Evolutionary conservation across 192 early-diverging fungal species (phyloP).

Genomic region (Oehlia diaphana): DNA sequence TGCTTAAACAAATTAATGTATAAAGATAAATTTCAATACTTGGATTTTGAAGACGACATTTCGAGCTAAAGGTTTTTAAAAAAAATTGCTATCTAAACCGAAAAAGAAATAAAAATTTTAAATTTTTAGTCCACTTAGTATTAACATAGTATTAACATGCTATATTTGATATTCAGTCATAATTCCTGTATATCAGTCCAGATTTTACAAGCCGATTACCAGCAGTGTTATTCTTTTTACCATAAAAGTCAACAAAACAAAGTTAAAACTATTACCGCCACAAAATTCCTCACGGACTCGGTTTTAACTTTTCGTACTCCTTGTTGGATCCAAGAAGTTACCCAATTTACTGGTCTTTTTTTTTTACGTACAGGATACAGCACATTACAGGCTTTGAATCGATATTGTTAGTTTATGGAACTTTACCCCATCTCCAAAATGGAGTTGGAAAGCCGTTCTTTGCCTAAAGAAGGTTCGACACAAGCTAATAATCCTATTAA

Average conservation of each 20-base stretch:
- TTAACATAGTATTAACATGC: too few relatives aligned
- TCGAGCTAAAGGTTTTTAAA: too few relatives aligned
- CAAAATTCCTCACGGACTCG: not conserved
- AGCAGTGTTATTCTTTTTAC: not conserved
- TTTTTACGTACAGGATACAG: not conserved
- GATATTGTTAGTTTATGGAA: not conserved
- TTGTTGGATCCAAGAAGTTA: not conserved
- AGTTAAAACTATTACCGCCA: not conserved
- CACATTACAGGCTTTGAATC: not conserved
- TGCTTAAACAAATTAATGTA: not conserved
- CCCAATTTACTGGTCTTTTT: not conserved
- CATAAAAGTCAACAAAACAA: not conserved
- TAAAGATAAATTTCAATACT: not conserved
- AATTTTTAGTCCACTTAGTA: too few relatives aligned
- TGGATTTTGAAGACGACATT: not conserved
- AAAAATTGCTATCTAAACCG: not conserved
- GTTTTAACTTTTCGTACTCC: not conserved
- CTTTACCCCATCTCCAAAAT: conserved; percentile 1
- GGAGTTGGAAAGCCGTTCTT: not conserved
- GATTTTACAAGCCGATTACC: not conserved
- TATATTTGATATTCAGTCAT: not conserved
- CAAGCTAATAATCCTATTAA: conserved; percentile 3
- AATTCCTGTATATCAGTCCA: not conserved
- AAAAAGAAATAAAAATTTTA: not conserved
- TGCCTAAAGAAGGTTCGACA: not conserved